Base-by-base conservation (phyloP, 75 land plant species). In the Sequoiadendron giganteum region DNA sequence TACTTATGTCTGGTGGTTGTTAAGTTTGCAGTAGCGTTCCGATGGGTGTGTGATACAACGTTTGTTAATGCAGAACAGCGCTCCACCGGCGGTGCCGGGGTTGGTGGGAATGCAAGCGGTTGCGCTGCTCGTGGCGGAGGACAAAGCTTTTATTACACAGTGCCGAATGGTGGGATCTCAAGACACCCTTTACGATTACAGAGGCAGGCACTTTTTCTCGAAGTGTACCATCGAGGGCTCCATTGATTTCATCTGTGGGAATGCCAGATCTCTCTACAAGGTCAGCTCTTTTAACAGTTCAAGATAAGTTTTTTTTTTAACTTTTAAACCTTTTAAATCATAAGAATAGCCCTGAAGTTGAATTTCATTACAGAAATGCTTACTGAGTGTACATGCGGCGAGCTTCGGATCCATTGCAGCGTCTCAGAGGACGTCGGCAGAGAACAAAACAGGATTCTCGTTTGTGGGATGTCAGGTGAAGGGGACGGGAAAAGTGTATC, bases 161-260 rank as follows among this genome's bases (percentile, higher is more conserved):
- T 95, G 95, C 58, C 86, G 83, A 16, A 58, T 97, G 65, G 45
- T 93, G 72, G 95, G 97, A 2, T 70, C 91, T 1, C 99, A 97
- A 84, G 99, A 97, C 65, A 97, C 96, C 0, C 92, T 97, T 9
- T 92, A 93, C 45, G 97, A 97, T 87, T 88, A 93, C 19, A 42
- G 1, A 3, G 99, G 97, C 9, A 86, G 93, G 79, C 97, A 97
- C 61, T 97, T 92, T 86, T 97, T 93, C 89, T 87, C 42, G 28
- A 86, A 93, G 19, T 93, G 94, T 89, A 90, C 86, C 91, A 94
- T 97, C 48, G 90, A 94, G 85, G 97, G 99, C 9, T 91, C 90
- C 85, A 91, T 95, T 13, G 99, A 97, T 83, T 94, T 96, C 91
- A 94, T 97, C 21, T 97, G 90, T 88, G 99, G 99, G 3, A 88